These are phyloP conservation scores for Cystobasidiaceae sp. DNA, from an alignment of 1,284 basidiomycete species.

Conservation along the genomic window DNA sequence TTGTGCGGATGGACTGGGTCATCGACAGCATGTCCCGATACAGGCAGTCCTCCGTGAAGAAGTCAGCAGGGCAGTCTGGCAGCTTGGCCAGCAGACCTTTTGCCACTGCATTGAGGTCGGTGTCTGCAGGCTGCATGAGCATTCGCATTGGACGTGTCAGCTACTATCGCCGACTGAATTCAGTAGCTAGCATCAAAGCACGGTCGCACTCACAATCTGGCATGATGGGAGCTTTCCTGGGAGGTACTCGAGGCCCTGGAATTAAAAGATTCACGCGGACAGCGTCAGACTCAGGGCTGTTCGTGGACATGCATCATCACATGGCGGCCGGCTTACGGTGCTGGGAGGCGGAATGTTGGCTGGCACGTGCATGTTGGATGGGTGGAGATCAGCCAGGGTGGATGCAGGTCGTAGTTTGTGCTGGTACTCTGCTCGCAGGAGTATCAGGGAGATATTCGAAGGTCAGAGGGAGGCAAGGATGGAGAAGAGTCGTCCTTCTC, in stretches of 20 bases:
- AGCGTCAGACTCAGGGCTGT: background rate
- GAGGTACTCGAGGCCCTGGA: constrained; percentile 1
- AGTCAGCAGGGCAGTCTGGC: constrained; percentile 45
- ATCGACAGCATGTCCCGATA: constrained; percentile 61
- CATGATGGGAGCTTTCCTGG: constrained; percentile 2
- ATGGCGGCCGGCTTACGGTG: too few species aligned
- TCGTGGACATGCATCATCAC: too few species aligned
- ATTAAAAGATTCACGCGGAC: background rate
- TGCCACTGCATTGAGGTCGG: constrained; percentile 2
- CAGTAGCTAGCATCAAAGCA: background rate
- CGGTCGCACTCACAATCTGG: background rate
- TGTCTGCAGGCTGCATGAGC: background rate
- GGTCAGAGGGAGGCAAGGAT: too few species aligned
- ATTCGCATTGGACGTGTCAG: background rate
- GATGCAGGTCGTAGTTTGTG: too few species aligned
- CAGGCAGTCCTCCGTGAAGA: constrained; percentile 53
- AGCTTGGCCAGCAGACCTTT: constrained; percentile 3
- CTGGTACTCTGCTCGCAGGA: too few species aligned
- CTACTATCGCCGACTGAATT: background rate
- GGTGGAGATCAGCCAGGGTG: too few species aligned
- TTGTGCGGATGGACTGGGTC: constrained; percentile 63
- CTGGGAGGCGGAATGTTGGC: too few species aligned
- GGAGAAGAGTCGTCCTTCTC: too few species aligned
- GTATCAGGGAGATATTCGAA: too few species aligned
- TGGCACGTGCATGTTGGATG: too few species aligned